Conservation (phyloP, 139 green algal species). For the Coelastrella sp. region DNA sequence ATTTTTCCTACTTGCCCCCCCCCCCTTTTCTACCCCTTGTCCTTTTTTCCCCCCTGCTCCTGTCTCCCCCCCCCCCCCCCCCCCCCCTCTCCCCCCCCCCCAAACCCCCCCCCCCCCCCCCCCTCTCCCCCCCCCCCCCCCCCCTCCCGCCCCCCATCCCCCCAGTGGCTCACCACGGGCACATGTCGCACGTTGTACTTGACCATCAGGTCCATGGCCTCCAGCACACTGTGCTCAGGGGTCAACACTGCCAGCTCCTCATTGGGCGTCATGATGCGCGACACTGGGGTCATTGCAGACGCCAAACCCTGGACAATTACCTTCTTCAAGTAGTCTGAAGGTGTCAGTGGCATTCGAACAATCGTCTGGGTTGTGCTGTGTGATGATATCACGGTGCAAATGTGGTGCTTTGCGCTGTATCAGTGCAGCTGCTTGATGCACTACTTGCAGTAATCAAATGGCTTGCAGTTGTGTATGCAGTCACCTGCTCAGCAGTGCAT, state of each 20-base stretch:
- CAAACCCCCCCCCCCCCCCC: too few relatives aligned
- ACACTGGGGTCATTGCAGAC: slow-evolving; percentile 41
- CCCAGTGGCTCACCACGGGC: slow-evolving; percentile 32
- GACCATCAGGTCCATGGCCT: slow-evolving; percentile 48
- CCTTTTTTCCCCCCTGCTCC: too few relatives aligned
- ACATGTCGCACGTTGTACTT: slow-evolving; percentile 43
- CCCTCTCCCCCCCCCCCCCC: too few relatives aligned
- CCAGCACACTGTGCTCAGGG: slow-evolving; percentile 42
- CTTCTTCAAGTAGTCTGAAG: slow-evolving; percentile 55
- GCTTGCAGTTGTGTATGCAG: too few relatives aligned
- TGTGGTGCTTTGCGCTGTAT: too few relatives aligned
- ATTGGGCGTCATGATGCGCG: slow-evolving; percentile 51
- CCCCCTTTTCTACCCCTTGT: too few relatives aligned
- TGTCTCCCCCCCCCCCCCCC: too few relatives aligned
- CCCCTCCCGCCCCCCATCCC: too few relatives aligned
- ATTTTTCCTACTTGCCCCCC: too few relatives aligned
- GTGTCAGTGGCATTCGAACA: not conserved
- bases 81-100: too few relatives aligned
- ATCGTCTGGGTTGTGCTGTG: not conserved
- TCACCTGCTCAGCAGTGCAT: not conserved
- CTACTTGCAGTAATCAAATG: too few relatives aligned
- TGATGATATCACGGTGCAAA: not conserved
- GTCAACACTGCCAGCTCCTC: slow-evolving; percentile 42
- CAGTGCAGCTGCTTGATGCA: too few relatives aligned
- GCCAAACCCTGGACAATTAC: slow-evolving; percentile 45